Evolutionary conservation across 1,284 basidiomycete species (phyloP), one percentile per base, ranked within the genome.

Genomic region (Lentinus polychrous): DNA sequence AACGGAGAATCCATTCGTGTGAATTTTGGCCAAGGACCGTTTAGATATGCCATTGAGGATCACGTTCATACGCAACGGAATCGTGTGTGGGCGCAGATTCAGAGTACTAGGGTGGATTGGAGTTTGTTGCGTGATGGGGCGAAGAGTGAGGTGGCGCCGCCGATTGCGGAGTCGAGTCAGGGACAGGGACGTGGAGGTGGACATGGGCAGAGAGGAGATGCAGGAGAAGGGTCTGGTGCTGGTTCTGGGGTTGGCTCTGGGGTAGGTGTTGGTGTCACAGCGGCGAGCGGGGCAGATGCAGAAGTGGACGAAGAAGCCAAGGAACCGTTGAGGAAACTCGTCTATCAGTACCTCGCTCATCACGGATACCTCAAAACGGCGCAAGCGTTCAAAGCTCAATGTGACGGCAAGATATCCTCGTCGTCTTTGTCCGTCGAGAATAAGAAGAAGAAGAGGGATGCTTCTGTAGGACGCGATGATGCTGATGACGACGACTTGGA

Each of bases 11-110:
- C 76, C 17, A 69, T 93, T 40, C 78, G 80, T 41, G 83, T 84
- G 59, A 95, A 96, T 68, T 94, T 96, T 63, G 89, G 90, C 6
- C 83, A 87, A 52, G 79, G 83, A 14, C 76, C 83, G 1, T 97
- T 96, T 77, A 75, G 72, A 58, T 96, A 81, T 63, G 91, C 94
- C 63, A 94, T 97, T 60, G 85, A 90, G 49, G 78, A 81, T 46
- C 79, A 92, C 59, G 85, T 88, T 23, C 76, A 81, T 53, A 78
- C 82, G 52, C 76, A 77, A 55, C 76, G 79, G 45, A 77, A 80
- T 50, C 64, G 63, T 8, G 75, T 77, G 1, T 90, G 86, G 86
- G 65, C 67, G 10, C 74, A 71, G 45, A 83, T 90, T 43, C 75
- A 84, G 57, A 65, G 65, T 24, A 79, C 76, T 0, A 71, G 74